Percentiles rank a stretch among this genome's conserved stretches.
Evolutionary conservation across 2,329 filamentous ascomycete genomes (phyloP).

Genomic region (Epichloe sibirici): DNA sequence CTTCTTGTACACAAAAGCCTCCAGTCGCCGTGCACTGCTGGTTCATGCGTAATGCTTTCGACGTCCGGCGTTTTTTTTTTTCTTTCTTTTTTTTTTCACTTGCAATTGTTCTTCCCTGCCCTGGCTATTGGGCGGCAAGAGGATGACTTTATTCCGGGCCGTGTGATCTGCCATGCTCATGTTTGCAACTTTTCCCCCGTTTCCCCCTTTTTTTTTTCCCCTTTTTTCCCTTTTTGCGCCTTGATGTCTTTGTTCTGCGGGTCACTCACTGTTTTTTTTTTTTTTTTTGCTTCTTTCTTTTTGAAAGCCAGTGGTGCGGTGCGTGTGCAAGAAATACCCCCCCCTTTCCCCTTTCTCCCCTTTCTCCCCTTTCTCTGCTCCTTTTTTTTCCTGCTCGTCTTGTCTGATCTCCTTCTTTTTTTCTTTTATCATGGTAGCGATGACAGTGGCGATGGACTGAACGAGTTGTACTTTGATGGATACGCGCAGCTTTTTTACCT

Average conservation of each 20-base stretch:
- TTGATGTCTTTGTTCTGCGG: neutral
- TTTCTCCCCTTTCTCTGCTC: no score
- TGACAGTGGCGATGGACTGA: no score
- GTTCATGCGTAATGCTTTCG: neutral
- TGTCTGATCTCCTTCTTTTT: neutral
- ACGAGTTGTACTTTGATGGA: no score
- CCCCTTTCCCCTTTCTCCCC: no score
- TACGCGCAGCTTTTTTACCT: no score
- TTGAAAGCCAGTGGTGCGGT: neutral
- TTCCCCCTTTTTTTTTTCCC: no score
- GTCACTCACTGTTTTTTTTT: neutral
- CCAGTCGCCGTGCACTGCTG: neutral
- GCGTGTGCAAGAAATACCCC: neutral
- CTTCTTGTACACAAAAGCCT: neutral
- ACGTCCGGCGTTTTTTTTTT: neutral
- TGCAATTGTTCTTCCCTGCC: neutral
- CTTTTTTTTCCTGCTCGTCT: neutral
- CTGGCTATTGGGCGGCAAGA: neutral
- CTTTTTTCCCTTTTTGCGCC: neutral
- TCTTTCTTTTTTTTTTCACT: neutral
- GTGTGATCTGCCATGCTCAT: neutral
- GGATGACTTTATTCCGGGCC: neutral
- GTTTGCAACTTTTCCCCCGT: neutral
- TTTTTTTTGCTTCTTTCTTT: neutral
- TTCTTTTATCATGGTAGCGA: neutral